phyloP scores from a whole-genome alignment of 306 rosid genomes.

The Acacia acuminata region DNA sequence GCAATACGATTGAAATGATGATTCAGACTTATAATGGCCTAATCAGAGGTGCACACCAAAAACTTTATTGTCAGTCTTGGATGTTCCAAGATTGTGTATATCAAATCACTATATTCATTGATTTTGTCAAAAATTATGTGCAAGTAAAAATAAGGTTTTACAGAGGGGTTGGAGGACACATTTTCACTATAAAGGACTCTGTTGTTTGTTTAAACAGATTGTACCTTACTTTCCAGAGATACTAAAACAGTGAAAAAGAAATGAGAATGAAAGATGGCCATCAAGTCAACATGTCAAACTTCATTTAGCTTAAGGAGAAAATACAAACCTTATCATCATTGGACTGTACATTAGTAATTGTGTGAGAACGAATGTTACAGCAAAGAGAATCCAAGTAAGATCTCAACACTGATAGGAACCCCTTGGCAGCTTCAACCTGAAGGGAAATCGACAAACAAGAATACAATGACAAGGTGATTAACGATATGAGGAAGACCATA shows the following conservation, averaged over 20 bases:
- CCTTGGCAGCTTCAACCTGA: slow-evolving; percentile 89
- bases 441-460: not conserved
- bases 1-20: slow-evolving; percentile 5
- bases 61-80: not conserved
- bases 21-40: not conserved
- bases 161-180: not conserved
- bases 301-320: slow-evolving; percentile 16
- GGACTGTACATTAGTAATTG: slow-evolving; percentile 97
- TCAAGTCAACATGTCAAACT: slow-evolving; percentile 20
- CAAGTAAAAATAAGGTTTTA: slow-evolving; percentile 6
- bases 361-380: slow-evolving; percentile 83
- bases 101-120: not conserved
- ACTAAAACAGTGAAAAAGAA: not conserved
- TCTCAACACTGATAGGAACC: slow-evolving; percentile 73
- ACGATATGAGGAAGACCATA: not conserved
- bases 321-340: slow-evolving; percentile 89
- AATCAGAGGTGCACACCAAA: slow-evolving; percentile 13
- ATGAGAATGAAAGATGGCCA: not conserved
- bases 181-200: not conserved
- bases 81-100: not conserved
- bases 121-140: not conserved
- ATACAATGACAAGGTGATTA: slow-evolving; percentile 2
- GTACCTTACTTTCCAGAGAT: slow-evolving; percentile 9
- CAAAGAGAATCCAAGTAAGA: slow-evolving; percentile 93
- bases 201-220: not conserved